A percentile compares a stretch with the other conserved stretches of the same genome.
Conservation (phyloP, 345 rosid species). For the Rhodamnia rubescens region DNA sequence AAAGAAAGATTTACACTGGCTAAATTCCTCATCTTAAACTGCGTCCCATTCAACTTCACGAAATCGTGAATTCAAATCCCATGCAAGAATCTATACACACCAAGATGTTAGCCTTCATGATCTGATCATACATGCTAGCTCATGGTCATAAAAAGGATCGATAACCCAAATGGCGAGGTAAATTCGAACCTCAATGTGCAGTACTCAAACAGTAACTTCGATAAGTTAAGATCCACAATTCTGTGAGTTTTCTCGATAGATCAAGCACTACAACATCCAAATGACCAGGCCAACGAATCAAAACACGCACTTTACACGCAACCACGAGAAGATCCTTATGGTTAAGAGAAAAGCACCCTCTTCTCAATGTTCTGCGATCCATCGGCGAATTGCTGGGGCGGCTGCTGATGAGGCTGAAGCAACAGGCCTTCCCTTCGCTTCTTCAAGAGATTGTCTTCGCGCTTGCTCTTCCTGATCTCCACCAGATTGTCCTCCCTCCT, state of each 20-base stretch:
- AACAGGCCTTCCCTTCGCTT: slow-evolving; percentile 59
- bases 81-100: background rate
- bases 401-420: slow-evolving; percentile 37
- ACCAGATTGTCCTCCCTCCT: slow-evolving; percentile 71
- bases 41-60: background rate
- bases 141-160: background rate
- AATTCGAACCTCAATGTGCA: background rate
- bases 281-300: background rate
- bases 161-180: background rate
- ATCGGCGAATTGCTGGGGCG: slow-evolving; percentile 7
- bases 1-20: background rate
- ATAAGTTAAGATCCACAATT: background rate
- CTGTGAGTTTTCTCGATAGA: background rate
- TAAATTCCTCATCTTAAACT: background rate
- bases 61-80: background rate
- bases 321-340: background rate
- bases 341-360: slow-evolving; percentile 26
- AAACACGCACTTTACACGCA: background rate
- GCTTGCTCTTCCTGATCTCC: slow-evolving; percentile 67
- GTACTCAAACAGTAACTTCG: background rate
- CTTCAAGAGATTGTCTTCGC: slow-evolving; percentile 65
- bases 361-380: slow-evolving; percentile 44
- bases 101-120: background rate
- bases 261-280: background rate
- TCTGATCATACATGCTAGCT: background rate